These are phyloP conservation scores for Cryptococcus hybrid DNA, from an alignment of 1,284 basidiomycete genomes.

Conservation along the genomic window DNA sequence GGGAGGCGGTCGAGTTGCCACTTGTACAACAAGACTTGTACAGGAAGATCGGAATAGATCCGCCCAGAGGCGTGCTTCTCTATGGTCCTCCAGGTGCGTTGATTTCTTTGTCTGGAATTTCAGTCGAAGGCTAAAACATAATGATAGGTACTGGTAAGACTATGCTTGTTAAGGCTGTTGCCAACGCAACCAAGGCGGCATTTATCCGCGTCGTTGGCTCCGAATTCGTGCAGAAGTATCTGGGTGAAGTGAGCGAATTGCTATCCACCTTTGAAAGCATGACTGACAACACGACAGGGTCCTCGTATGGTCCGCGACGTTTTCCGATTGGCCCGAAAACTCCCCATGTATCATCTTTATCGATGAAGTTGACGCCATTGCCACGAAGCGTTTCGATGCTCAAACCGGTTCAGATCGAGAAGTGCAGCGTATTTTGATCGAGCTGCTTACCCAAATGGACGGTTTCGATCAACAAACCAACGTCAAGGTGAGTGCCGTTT, in stretches of 20 bases:
- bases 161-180: constrained; percentile 98
- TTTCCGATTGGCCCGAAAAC: constrained; percentile 96
- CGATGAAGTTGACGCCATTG: constrained; percentile 99
- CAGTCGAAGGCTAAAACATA: constrained; percentile 8
- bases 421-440: constrained; percentile 98
- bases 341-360: constrained; percentile 99
- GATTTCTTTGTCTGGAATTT: background rate
- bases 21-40: constrained; percentile 97
- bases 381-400: constrained; percentile 99
- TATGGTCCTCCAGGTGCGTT: constrained; percentile 84
- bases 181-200: constrained; percentile 92
- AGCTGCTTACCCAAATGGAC: constrained; percentile 99
- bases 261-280: background rate
- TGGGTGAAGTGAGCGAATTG: constrained; percentile 66
- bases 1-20: constrained; percentile 98
- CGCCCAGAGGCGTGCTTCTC: constrained; percentile 87
- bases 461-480: constrained; percentile 99
- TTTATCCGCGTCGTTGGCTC: constrained; percentile 99
- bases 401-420: constrained; percentile 99
- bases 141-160: constrained; percentile 94
- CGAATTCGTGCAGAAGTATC: constrained; percentile 99
- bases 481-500: constrained; percentile 69
- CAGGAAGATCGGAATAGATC: constrained; percentile 99
- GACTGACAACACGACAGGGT: constrained; percentile 53
- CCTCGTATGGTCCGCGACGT: constrained; percentile 99